These are phyloP conservation scores for Paecilomyces niveus DNA, from an alignment of 2,329 filamentous ascomycete species.

Conservation along the genomic window DNA sequence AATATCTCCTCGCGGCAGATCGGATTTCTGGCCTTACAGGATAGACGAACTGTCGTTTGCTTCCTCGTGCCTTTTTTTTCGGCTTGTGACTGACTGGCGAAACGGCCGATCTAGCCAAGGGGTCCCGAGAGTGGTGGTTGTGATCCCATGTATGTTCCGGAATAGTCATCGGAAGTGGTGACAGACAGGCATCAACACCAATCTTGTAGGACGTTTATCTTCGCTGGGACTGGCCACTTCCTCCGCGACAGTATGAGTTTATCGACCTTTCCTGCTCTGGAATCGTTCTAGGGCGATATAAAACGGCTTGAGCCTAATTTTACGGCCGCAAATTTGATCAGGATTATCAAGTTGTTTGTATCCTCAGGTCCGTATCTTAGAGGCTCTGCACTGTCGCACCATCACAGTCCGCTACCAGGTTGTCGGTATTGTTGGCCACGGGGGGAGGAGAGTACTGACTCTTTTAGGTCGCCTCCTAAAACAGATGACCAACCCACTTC, in stretches of 20 bases:
- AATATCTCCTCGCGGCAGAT: neutral
- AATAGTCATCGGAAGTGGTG: too few species aligned
- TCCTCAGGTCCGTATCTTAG: neutral
- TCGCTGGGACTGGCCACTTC: too few species aligned
- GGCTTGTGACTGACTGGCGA: too few species aligned
- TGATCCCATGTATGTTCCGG: too few species aligned
- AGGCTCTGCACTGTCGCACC: neutral
- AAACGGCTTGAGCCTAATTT: too few species aligned
- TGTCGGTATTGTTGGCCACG: neutral
- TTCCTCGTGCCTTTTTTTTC: neutral
- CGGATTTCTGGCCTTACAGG: neutral
- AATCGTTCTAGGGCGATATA: neutral
- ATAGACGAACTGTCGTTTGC: neutral
- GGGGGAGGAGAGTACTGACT: neutral
- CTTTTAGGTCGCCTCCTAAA: neutral
- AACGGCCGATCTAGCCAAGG: too few species aligned
- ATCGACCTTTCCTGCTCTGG: neutral
- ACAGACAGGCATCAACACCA: too few species aligned
- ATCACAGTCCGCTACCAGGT: neutral
- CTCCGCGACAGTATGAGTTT: too few species aligned
- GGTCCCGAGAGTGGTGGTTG: too few species aligned
- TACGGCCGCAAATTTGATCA: neutral
- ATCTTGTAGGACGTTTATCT: too few species aligned
- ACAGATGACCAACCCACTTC: neutral
- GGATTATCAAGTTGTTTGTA: neutral